A percentile compares a stretch with the other conserved stretches of the same genome.
These are phyloP conservation scores for Plenodomus biglobosus DNA, from an alignment of 2,329 filamentous ascomycete species.

Conservation along the genomic window DNA sequence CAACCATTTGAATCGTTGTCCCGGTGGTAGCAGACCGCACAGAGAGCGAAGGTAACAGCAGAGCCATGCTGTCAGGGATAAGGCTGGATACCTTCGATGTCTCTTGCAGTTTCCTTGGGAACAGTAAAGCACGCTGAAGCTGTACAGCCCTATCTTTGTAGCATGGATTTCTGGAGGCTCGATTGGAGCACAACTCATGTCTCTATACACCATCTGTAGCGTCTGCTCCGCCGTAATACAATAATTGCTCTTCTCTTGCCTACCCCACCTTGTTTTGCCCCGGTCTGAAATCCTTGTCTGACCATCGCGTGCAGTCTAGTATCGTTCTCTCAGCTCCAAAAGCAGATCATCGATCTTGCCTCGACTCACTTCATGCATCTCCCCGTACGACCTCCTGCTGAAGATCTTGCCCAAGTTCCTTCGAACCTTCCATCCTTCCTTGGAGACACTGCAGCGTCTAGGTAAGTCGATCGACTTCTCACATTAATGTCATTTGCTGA, in stretches of 20 bases:
- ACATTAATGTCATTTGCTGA: background rate
- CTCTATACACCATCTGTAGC: conserved; percentile 11
- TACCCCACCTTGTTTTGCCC: background rate
- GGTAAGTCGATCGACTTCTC: conserved; percentile 20
- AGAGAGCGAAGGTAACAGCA: conserved; percentile 1
- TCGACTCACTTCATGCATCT: conserved; percentile 56
- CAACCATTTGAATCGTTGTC: background rate
- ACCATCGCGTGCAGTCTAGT: conserved; percentile 46
- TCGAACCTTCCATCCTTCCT: conserved; percentile 57
- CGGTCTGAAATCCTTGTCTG: conserved; percentile 1
- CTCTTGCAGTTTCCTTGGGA: conserved; percentile 7
- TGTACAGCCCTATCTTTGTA: conserved; percentile 15
- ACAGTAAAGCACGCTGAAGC: conserved; percentile 11
- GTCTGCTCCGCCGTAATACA: conserved; percentile 9
- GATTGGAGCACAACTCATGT: conserved; percentile 12
- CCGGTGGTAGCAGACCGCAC: conserved; percentile 1
- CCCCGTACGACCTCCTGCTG: conserved; percentile 53
- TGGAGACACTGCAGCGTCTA: conserved; percentile 54
- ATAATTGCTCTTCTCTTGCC: conserved; percentile 1
- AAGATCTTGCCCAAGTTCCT: conserved; percentile 55
- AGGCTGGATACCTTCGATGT: conserved; percentile 1
- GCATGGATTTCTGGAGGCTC: conserved; percentile 2
- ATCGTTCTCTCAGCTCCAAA: conserved; percentile 55
- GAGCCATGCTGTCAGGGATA: background rate
- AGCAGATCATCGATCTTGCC: conserved; percentile 55